These are phyloP conservation scores for Neopestalotiopsis sp. DNA, from an alignment of 2,329 filamentous ascomycete species.

Conservation along the genomic window DNA sequence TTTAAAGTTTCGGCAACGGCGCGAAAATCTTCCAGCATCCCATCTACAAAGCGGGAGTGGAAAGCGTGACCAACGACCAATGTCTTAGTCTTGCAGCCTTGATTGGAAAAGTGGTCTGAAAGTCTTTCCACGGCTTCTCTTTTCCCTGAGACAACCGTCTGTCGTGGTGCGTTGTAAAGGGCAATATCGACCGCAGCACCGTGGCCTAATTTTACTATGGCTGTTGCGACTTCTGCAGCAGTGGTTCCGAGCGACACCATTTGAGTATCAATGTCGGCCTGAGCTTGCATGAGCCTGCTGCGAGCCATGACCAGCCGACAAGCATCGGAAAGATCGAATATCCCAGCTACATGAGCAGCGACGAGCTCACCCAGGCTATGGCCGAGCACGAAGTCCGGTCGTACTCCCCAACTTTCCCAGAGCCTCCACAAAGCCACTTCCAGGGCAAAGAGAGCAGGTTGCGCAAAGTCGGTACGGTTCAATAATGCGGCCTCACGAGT, in stretches of 20 bases:
- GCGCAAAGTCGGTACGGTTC: slow-evolving; percentile 35
- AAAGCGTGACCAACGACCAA: slow-evolving; percentile 31
- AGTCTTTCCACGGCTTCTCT: slow-evolving; percentile 25
- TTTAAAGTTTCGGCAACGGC: slow-evolving; percentile 27
- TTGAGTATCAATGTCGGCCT: slow-evolving; percentile 19
- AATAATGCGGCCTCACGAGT: slow-evolving; percentile 29
- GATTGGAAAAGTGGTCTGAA: slow-evolving; percentile 22
- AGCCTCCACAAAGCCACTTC: slow-evolving; percentile 37
- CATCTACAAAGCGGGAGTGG: slow-evolving; percentile 33
- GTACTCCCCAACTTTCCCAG: slow-evolving; percentile 37
- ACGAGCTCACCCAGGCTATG: slow-evolving; percentile 37
- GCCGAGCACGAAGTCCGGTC: slow-evolving; percentile 34
- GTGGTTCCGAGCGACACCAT: slow-evolving; percentile 36
- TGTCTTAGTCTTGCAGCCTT: slow-evolving; percentile 27
- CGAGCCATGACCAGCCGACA: slow-evolving; percentile 37
- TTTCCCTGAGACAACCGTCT: slow-evolving; percentile 35
- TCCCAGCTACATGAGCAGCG: slow-evolving; percentile 36
- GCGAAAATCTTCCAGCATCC: slow-evolving; percentile 29
- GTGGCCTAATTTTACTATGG: slow-evolving; percentile 26
- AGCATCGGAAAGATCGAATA: slow-evolving; percentile 37
- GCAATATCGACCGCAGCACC: slow-evolving; percentile 28
- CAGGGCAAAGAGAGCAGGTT: slow-evolving; percentile 39
- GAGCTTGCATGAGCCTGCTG: slow-evolving; percentile 35
- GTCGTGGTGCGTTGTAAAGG: slow-evolving; percentile 30
- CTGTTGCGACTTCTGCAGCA: slow-evolving; percentile 26